Percentiles rank a stretch among this genome's conserved stretches.
These are phyloP conservation scores for Anaeromyces robustus DNA, from an alignment of 192 early-diverging fungal genomes.

Conservation along the genomic window DNA sequence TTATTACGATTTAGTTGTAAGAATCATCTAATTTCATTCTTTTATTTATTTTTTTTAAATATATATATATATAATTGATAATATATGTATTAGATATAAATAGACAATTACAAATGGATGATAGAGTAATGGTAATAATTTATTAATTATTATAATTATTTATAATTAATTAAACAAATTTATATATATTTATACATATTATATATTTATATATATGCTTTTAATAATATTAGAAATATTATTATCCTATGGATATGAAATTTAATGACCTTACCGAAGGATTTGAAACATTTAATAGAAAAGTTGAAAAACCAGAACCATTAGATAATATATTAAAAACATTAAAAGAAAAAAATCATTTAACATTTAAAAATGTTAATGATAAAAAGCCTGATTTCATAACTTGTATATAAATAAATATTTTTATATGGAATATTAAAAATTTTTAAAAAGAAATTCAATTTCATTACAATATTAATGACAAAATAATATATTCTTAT, in stretches of 20 bases:
- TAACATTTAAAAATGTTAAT: background rate
- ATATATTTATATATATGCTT: no score
- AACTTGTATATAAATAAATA: no score
- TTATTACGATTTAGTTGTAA: no score
- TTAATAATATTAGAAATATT: background rate
- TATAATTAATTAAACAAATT: no score
- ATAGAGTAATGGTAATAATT: background rate
- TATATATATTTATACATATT: no score
- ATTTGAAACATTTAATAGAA: background rate
- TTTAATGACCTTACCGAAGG: background rate
- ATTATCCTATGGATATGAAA: background rate
- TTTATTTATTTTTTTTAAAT: background rate
- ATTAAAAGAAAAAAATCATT: background rate
- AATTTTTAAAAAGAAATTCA: no score
- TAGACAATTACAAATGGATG: background rate
- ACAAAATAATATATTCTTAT: no score
- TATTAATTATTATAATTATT: no score
- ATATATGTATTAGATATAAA: background rate
- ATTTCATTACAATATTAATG: no score
- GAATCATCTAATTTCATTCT: no score
- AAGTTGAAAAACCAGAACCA: background rate
- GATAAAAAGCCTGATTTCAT: background rate
- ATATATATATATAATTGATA: background rate
- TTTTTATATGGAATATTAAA: no score
- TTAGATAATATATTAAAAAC: background rate